Evolutionary conservation across 2,329 filamentous ascomycete species (phyloP).

Genomic region (Leptographium wingfieldii): DNA sequence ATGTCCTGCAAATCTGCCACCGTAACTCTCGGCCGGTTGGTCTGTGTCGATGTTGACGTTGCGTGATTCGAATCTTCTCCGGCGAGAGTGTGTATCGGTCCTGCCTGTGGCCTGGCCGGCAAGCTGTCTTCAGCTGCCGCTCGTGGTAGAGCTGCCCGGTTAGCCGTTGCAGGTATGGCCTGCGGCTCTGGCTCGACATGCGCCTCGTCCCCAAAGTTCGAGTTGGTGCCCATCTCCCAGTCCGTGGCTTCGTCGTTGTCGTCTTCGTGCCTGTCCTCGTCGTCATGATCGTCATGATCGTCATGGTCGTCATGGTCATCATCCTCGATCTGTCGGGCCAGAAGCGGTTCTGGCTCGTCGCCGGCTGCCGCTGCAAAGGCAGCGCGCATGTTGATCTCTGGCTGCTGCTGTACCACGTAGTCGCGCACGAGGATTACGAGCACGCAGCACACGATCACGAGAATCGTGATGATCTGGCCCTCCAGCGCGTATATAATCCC

Average conservation of each 20-base stretch:
- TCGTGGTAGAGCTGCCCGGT: not conserved
- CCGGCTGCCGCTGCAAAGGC: slow-evolving; percentile 34
- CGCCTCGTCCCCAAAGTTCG: not conserved
- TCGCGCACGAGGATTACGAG: slow-evolving; percentile 93
- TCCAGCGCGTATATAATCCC: slow-evolving; percentile 74
- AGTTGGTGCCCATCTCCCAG: not conserved
- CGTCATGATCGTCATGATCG: not conserved
- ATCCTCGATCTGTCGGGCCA: not conserved
- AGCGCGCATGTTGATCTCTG: slow-evolving; percentile 71
- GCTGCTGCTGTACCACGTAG: slow-evolving; percentile 97
- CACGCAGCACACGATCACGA: slow-evolving; percentile 89
- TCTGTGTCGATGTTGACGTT: no score
- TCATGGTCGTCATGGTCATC: not conserved
- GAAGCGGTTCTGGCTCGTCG: not conserved
- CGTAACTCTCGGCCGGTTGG: no score
- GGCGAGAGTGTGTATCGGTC: not conserved
- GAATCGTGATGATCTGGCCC: slow-evolving; percentile 82
- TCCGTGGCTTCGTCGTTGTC: not conserved
- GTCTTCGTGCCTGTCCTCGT: not conserved
- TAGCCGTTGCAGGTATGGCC: not conserved
- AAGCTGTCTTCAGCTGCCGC: not conserved
- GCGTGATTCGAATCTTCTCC: no score
- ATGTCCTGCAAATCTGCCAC: no score
- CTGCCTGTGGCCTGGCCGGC: not conserved
- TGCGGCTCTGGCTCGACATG: no score